phyloP scores from a whole-genome alignment of 441 rosid genomes.

The Syzygium malaccense region DNA sequence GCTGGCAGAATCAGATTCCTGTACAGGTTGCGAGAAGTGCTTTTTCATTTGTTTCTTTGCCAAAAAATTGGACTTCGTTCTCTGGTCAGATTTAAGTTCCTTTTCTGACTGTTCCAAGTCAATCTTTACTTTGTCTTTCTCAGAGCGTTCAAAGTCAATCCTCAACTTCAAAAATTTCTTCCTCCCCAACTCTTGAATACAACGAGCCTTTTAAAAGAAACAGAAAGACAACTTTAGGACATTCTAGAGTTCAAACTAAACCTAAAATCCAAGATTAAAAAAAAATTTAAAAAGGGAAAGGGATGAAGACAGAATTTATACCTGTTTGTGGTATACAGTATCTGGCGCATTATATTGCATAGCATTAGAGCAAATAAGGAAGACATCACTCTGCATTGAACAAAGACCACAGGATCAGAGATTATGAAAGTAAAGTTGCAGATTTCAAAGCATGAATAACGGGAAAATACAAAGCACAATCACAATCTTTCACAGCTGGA shows the following conservation, averaged over 20 bases:
- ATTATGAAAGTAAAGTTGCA: not conserved
- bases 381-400: conserved; percentile 68
- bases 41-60: conserved; percentile 45
- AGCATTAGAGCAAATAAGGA: conserved; percentile 81
- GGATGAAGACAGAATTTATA: conserved; percentile 6
- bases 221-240: conserved; percentile 4
- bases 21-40: not conserved
- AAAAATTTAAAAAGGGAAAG: not conserved
- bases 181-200: conserved; percentile 75
- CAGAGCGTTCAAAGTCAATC: conserved; percentile 41
- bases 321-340: conserved; percentile 81
- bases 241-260: not conserved
- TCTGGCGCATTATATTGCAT: conserved; percentile 84
- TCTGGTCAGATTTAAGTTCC: conserved; percentile 43
- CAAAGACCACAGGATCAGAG: not conserved
- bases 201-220: conserved; percentile 47
- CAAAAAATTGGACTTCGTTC: conserved; percentile 31
- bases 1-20: not conserved
- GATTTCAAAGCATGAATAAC: not conserved
- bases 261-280: not conserved
- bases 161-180: conserved; percentile 71
- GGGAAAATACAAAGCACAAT: not conserved
- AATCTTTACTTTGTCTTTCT: conserved; percentile 28
- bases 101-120: conserved; percentile 5
- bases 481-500: not conserved